Evolutionary conservation across 495 filamentous ascomycete species (phyloP), one percentile per base, ranked within the genome.

Genomic region (Aspergillus sclerotiicarbonarius): DNA sequence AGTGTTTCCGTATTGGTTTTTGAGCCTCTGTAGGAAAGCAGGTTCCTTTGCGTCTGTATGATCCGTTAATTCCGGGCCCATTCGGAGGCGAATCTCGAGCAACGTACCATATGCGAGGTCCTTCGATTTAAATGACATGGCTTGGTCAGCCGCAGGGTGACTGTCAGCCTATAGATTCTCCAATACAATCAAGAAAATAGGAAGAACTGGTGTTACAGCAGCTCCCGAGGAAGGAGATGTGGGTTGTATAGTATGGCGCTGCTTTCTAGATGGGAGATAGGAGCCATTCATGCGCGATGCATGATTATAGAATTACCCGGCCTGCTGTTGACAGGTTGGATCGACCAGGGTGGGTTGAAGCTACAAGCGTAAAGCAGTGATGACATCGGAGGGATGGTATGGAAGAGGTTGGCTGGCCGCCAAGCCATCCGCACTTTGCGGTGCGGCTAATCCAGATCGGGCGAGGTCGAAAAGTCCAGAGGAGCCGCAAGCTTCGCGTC

Each of bases 41-140:
- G 79, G 79, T 59, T 80, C 71, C 20, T 79, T 74, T 48, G 69
- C 63, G 30, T 80, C 79, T 81, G 43, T 2, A n/a, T 4, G 31
- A 51, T 30, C 0, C 5, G 18, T 35, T 21, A 53, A 25, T 48
- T 29, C 25, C 21, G 39, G 37, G n/a, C 19, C 39, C 16, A 45
- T 50, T 50, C 13, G 31, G 32, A 19, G 19, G 53, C 20, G 33
- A 29, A 39, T 29, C 18, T 5, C 32, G 6, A 2, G 37, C 1
- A 10, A 46, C 66, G 13, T 70, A 81, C 78, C 78, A 57, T 81
- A 81, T 54, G 70, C 67, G 52, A 81, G 72, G 49, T 76, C 66
- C 57, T 81, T 80, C 12, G 76, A 62, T 31, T 80, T 80, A 57
- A 71, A 74, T 10, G 73, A 66, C 78, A 81, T 81, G 50, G 53